Evolutionary conservation across 176 grass and related monocot species (phyloP), one percentile per base, ranked within the genome.

Genomic region (Paspalum vaginatum): DNA sequence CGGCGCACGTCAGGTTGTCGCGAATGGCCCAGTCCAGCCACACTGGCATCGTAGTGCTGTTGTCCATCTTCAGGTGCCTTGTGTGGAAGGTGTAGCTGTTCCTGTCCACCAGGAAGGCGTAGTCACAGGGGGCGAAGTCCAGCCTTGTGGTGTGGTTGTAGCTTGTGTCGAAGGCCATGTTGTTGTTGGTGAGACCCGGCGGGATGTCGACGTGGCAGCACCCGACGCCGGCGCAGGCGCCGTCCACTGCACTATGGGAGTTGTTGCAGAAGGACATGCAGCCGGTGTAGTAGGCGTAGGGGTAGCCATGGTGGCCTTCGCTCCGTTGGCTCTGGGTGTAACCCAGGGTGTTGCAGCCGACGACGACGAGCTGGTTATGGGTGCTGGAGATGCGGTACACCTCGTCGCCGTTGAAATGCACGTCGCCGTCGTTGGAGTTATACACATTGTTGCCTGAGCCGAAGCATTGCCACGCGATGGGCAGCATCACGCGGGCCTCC

Each of bases 11-110:
- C 9, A 4, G 16, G 16, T 32, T 26, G 4, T 56, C 70, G 0
- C 81, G 37, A 4, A 83, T 74, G 8, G 81, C 81, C 81, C 59
- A 83, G 24, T 83, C 70, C 6, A 83, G 32, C 15, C n/a, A 26
- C 60, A 75, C 79, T 11, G 54, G 79, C 66, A 71, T 60, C 40
- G 0, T 81, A 17, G 0, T 12, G 24, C 14, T 1, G 3, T 2
- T 8, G 16, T 53, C 47, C 81, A 45, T 75, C 13, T n/a, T 83
- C 1, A 83, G 69, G 49, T 75, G 39, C 1, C 25, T 1, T 4
- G 8, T 3, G 18, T 7, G 4, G 62, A 84, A 84, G 12, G 18
- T 68, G 50, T 68, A 84, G 53, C 5, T 24, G 0, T 46, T 18
- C 17, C 14, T 84, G 41, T 84, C 72, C 62, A 56, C 82, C 2